Base-by-base conservation (phyloP, 345 rosid genomes). In the Bretschneidera sinensis region DNA sequence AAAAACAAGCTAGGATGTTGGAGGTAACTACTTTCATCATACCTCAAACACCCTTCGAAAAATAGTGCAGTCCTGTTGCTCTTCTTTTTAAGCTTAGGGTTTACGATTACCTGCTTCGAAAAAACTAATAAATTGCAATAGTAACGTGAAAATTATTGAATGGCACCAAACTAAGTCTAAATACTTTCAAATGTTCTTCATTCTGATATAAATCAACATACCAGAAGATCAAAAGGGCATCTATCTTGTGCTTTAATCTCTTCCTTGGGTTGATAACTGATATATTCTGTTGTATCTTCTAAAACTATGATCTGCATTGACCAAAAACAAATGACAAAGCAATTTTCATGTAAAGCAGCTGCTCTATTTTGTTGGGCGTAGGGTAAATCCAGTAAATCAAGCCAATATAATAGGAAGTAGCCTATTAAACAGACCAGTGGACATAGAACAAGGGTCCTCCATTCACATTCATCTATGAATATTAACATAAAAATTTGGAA, bases 41-140 rank as follows among this genome's bases (percentile, higher is more conserved):
- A 87, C 90, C 90, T 84, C 43, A 92, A 51, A 71, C 97, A 92
- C 10, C 98, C 96, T 79, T 89, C 94, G 45, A 89, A 89, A 73
- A 81, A 92, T 4, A 81, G 69, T 25, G 97, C 95, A 19, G 83
- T 85, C 73, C 71, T 80, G 68, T 83, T 53, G 73, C 88, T 71
- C 51, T 63, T 86, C 85, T 72, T 76, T 51, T 62, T 75, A 21
- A 89, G 84, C 78, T 72, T 83, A 17, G 96, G 98, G 76, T 92
- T 92, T 79, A 92, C 48, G 65, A 92, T 80, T 66, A 89, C 96
- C 98, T 87, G 85, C n/a, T 74, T 62, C 83, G 73, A 43, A 54
- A 43, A 52, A 76, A 58, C 79, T 63, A 52, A 69, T 55, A 63
- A 53, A 68, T 57, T 21, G 61, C 64, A 61, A 70, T 35, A 56